Percentiles rank a stretch among this genome's conserved stretches.
Evolutionary conservation across 2,329 filamentous ascomycete genomes (phyloP).

Genomic region (Fonsecaea pedrosoi): DNA sequence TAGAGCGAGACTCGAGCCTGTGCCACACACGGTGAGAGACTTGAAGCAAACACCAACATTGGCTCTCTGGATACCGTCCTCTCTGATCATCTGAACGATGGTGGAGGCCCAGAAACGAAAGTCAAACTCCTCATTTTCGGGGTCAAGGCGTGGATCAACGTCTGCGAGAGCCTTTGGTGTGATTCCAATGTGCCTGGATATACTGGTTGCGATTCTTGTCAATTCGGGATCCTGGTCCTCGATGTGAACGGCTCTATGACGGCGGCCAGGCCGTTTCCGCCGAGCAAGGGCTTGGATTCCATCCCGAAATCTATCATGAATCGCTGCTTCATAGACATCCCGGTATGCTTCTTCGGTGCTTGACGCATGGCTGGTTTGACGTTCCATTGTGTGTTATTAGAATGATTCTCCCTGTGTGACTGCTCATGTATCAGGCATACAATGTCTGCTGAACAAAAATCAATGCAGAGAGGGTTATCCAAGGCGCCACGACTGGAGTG

Average conservation of each 20-base stretch:
- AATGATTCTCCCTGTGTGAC: background rate
- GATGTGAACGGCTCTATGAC: background rate
- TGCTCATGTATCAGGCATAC: background rate
- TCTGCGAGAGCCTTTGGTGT: conserved; percentile 23
- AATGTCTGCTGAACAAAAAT: no score
- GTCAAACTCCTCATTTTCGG: conserved; percentile 27
- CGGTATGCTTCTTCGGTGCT: conserved; percentile 26
- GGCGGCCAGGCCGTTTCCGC: conserved; percentile 8
- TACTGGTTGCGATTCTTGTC: conserved; percentile 25
- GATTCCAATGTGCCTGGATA: conserved; percentile 21
- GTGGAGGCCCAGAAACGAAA: conserved; percentile 30
- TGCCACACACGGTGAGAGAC: conserved; percentile 67
- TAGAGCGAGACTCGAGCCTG: conserved; percentile 68
- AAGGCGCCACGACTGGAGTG: background rate
- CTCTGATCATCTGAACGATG: conserved; percentile 25
- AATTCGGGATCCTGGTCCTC: conserved; percentile 17
- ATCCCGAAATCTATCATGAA: conserved; percentile 27
- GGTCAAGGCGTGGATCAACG: conserved; percentile 30
- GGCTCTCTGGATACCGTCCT: conserved; percentile 28
- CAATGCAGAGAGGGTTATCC: background rate
- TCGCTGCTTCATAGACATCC: conserved; percentile 20
- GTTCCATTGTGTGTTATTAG: conserved; percentile 16
- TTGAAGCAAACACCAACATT: conserved; percentile 66
- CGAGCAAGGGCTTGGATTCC: conserved; percentile 18
- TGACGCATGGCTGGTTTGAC: conserved; percentile 13